Percentiles rank a stretch among this genome's conserved stretches.
These are phyloP conservation scores for Pneumocystis jirovecii DNA, from an alignment of 1,139 yeast genomes.

Conservation along the genomic window DNA sequence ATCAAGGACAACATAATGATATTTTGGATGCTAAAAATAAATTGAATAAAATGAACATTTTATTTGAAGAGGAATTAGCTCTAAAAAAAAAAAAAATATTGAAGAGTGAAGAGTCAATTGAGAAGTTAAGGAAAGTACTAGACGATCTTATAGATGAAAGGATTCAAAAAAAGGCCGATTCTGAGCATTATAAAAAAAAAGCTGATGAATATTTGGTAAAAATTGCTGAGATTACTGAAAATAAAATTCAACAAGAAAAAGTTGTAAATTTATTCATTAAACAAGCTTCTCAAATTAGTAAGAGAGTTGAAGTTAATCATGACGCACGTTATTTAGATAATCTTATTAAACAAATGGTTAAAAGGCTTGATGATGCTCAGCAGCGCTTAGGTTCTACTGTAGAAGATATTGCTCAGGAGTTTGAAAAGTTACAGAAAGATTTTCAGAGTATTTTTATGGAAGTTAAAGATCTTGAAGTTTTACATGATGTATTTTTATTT, in stretches of 20 bases:
- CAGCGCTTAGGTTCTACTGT: constrained; percentile 9
- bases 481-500: constrained; percentile 3
- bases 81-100: background rate
- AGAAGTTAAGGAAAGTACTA: constrained; percentile 8
- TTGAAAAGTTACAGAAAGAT: constrained; percentile 3
- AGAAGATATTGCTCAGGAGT: constrained; percentile 6
- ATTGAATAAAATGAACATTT: background rate
- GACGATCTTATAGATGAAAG: background rate
- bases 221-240: constrained; percentile 5
- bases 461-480: constrained; percentile 7
- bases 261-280: background rate
- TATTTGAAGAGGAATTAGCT: background rate
- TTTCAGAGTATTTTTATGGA: constrained; percentile 6
- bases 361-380: constrained; percentile 2
- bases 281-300: background rate
- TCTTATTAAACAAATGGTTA: constrained; percentile 5
- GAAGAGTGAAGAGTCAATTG: background rate
- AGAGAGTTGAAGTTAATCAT: background rate
- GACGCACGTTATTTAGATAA: background rate
- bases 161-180: constrained; percentile 1
- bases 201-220: constrained; percentile 3
- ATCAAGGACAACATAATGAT: constrained; percentile 3
- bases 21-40: background rate
- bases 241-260: constrained; percentile 4
- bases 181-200: constrained; percentile 3